Evolutionary conservation across 805 yeast species (phyloP), one percentile per base, ranked within the genome.

Genomic region (Debaryomyces hansenii): DNA sequence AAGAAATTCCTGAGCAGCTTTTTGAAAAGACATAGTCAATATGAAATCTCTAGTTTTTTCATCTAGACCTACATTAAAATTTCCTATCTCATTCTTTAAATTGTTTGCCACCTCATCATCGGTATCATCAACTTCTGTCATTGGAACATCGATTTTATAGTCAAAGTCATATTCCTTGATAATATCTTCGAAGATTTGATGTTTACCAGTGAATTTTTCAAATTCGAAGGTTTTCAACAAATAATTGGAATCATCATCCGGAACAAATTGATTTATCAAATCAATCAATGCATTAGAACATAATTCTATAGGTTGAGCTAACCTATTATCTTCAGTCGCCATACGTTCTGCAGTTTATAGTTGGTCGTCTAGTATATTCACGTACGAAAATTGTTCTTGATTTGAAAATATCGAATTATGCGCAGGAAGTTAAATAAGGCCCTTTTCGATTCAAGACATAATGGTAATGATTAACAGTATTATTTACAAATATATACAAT

Each of bases 51-150:
- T 49, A 3, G 59, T 45, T 35, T 54, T 57, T n/a, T 49, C 51
- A 12, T 50, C 55, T 16, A 67, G 45, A 1, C 54, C 58, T 1
- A 46, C 46, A 40, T 66, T 61, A 50, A 66, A 68, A 5, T 48
- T 50, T 6, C 34, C 46, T 2, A 59, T 44, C 10, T 61, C 59
- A 5, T 39, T 46, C 14, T 36, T 41, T 5, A 16, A 40, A 28
- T 11, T 46, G 49, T 32, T 46, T 53, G n/a, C 41, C 44, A 3
- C 38, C 12, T 14, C 41, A n/a, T 15, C 37, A 9, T 36, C 36
- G 20, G 20, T 1, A 4, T 12, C 34, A 8, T 45, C 41, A 16
- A 32, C 34, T 20, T 48, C 43, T 14, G 42, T 34, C 6, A 41
- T 15, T 9, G 29, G 34, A 16, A 34, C 36, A 9, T 41, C 45